Evolutionary conservation across 2,329 filamentous ascomycete species (phyloP), one percentile per base, ranked within the genome.

Genomic region (Fonsecaea pugnacius): DNA sequence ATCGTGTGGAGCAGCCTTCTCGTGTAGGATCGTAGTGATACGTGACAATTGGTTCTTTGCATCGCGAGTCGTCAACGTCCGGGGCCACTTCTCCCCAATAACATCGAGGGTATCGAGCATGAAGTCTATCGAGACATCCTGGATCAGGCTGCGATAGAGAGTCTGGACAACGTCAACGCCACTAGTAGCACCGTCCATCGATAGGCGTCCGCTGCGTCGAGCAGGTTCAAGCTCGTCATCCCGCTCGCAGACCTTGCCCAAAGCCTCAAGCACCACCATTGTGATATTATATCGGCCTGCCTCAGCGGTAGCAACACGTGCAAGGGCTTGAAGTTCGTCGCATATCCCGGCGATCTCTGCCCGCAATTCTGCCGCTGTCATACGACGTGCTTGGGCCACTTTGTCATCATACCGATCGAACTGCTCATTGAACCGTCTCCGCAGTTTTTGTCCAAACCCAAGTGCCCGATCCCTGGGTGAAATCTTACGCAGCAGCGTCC

Each of bases 361-460:
- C 10, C 60, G 30, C 10, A 51, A 18, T 16, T 48, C 38, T n/a
- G 33, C 35, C 14, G 43, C 48, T 21, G 58, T 48, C n/a, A n/a
- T 36, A 9, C 33, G 58, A 21, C 36, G 30, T 4, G 27, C 21
- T 30, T n/a, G 9, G 32, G 16, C 32, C 18, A n/a, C 51, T 35
- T 56, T 43, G 8, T 21, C 63, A 36, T 70, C 62, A 50, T 80
- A 81, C 33, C 65, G 70, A 62, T 78, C 75, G 52, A 82, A 80
- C 55, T 76, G 72, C 9, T 67, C 64, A 8, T 80, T 67, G 5
- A 80, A 73, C 32, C 74, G 74, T 53, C 75, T 71, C 61, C 75
- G 73, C 12, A 78, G 65, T 64, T 82, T 82, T 65, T 80, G 75
- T 60, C 79, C 78, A 69, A 80, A 82, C 46, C 77, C 77, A 4